Evolutionary conservation across 352 stramenopile species (phyloP).

Genomic region (Pilasporangium apinafurcum): DNA sequence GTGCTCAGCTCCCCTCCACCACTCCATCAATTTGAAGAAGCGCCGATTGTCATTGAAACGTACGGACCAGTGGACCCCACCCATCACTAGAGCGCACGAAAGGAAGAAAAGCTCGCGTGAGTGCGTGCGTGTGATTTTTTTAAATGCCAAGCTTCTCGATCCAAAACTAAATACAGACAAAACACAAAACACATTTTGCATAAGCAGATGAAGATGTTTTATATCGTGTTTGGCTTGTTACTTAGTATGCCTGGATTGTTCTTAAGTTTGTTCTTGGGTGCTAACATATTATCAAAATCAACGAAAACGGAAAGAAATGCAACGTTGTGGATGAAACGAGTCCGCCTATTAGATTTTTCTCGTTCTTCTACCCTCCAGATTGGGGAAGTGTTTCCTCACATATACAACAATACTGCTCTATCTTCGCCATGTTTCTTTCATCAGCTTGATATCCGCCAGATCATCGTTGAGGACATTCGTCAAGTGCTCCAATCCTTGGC

Average conservation of each 20-base stretch:
- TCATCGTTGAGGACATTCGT: constrained; percentile 82
- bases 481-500: constrained; percentile 77
- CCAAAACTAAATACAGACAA: not conserved
- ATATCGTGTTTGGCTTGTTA: no score
- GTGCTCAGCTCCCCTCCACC: constrained; percentile 75
- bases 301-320: no score
- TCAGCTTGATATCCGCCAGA: constrained; percentile 81
- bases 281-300: no score
- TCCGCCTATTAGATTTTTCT: no score
- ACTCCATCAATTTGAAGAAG: constrained; percentile 87
- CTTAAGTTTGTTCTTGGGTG: no score
- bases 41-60: constrained; percentile 84
- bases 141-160: no score
- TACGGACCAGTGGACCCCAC: constrained; percentile 81
- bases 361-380: constrained; percentile 4
- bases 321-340: no score
- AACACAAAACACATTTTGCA: no score
- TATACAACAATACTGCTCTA: constrained; percentile 17
- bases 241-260: no score
- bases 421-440: constrained; percentile 79
- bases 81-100: constrained; percentile 58
- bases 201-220: no score
- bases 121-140: no score
- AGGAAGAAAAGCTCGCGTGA: no score
- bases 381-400: not conserved